Base-by-base conservation (phyloP, 2,329 filamentous ascomycete genomes). In the Aulographum hederae region DNA sequence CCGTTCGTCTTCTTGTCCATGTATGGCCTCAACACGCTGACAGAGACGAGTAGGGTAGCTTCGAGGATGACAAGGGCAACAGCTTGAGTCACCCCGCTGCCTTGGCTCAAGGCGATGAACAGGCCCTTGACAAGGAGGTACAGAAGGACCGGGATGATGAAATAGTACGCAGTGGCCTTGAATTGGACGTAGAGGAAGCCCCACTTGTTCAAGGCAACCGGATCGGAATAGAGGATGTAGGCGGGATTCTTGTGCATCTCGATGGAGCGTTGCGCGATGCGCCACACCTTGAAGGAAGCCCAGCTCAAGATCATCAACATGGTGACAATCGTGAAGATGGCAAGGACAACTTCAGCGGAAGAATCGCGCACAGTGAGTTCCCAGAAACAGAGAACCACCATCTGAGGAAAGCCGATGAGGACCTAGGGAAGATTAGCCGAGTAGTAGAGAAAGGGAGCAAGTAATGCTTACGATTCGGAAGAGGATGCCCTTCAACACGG, bases 1-100 rank as follows among this genome's bases (percentile, higher is more conserved):
- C 76, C 75, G 55, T 94, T 95, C 38, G 82, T 93, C 60, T 85
- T 86, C 71, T 93, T 93, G 65, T 94, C 86, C 86, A 95, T 95
- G 78, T 82, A 95, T 13, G 86, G 86, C 37, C 81, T 75, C 42
- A 94, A 60, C 33, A 92, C 75, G 37, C 73, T 78, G 34, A 82
- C 73, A 15, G 59, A 72, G 43, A 93, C 77, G 34, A 95, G 65
- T 43, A 78, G 75, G 32, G 56, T 69, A 2, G 76, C 76, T 54
- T 95, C 86, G 34, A 94, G 72, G 37, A 94, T 62, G 26, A 95
- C 63, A 35, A 94, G 66, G 12, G 75, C 79, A 35, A 94, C 64
- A 6, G 82, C 81, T 55, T 93, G 84, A 14, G 75, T 73, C 4
- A 70, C 68, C 19, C 73, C 70, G 20, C 63, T 69, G 27, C 60